A percentile compares a stretch with the other conserved stretches of the same genome.
Evolutionary conservation across 768 basidiomycete genomes (phyloP).

Genomic region (Trichaptum fuscoviolaceum): DNA sequence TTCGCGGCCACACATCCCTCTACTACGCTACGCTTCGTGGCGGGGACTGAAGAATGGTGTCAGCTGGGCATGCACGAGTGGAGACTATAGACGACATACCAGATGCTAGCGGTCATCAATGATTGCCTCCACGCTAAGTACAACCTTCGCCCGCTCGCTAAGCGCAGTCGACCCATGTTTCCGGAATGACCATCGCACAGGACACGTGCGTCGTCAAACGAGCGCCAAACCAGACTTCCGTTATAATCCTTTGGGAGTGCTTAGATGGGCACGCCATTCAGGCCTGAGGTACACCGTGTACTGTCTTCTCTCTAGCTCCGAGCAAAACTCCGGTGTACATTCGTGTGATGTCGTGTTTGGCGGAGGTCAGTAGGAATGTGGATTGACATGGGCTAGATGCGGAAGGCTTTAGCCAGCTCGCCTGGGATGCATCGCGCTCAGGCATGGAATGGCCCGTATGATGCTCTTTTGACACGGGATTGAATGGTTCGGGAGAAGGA

Average conservation of each 20-base stretch:
- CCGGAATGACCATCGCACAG: slow-evolving; percentile 80
- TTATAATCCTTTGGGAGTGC: slow-evolving; percentile 46
- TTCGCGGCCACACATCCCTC: no score
- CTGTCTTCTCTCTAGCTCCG: no score
- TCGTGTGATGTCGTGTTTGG: slow-evolving; percentile 63
- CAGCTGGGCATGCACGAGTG: neutral
- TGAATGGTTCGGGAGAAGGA: neutral
- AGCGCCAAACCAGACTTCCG: slow-evolving; percentile 47
- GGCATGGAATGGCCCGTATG: slow-evolving; percentile 36
- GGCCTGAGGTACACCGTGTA: no score
- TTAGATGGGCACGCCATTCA: no score
- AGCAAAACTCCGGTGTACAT: slow-evolving; percentile 86
- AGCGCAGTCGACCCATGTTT: slow-evolving; percentile 78
- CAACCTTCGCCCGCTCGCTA: slow-evolving; percentile 41
- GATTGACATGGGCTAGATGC: slow-evolving; percentile 66
- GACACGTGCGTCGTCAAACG: slow-evolving; percentile 79
- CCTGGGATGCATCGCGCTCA: slow-evolving; percentile 43
- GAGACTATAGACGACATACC: slow-evolving; percentile 41
- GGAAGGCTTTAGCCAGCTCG: slow-evolving; percentile 50
- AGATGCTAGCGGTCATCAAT: slow-evolving; percentile 91
- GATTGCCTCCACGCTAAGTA: slow-evolving; percentile 84
- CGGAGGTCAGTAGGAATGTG: slow-evolving; percentile 75
- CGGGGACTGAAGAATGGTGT: slow-evolving; percentile 46
- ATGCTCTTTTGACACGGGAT: slow-evolving; percentile 36
- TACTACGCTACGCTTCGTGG: no score